Base-by-base conservation (phyloP, 345 rosid genomes). In the Aquilaria malaccensis region DNA sequence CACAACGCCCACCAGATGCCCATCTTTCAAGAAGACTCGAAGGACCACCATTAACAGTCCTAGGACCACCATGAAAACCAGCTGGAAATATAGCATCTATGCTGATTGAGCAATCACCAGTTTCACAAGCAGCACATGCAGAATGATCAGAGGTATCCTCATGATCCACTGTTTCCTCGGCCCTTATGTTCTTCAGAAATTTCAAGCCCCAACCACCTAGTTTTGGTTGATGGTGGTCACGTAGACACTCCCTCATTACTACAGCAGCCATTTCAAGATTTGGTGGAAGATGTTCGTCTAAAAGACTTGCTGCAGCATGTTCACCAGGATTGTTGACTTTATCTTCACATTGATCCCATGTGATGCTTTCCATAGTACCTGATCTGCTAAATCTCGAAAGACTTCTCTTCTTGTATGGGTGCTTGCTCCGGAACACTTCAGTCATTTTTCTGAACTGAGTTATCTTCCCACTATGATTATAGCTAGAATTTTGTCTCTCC, bases 121-220 rank as follows among this genome's bases (percentile, higher is more conserved):
- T 50, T 55, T 59, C 62, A 13, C 51, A 60, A 48, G 62, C 13
- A 58, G 72, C 54, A 54, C 61, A 75, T 14, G 58, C 70, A 67
- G 73, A 75, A 66, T 52, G 64, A 59, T 52, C 69, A 2, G 61
- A 50, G 13, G 41, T 51, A 58, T 76, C 81, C 13, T 13, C 32
- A 32, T 68, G 15, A 31, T 72, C 71, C 41, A 46, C 60, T 22
- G 67, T 62, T 77, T 62, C 79, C 66, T 71, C 61, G 41, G 50
- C 54, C n/a, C 61, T 57, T 0, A 33, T 70, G 69, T 84, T 94
- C 77, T 67, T 79, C 62, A 90, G 92, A 72, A 94, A 94, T 51
- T 88, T 88, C 84, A 90, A 68, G 48, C 99, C 99, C 97, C 99
- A 94, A 14, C 99, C 99, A 66, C 91, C 96, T 61, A 61, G 72